Conservation (phyloP, 805 yeast species). For the Zygoascus bituminiphila region DNA sequence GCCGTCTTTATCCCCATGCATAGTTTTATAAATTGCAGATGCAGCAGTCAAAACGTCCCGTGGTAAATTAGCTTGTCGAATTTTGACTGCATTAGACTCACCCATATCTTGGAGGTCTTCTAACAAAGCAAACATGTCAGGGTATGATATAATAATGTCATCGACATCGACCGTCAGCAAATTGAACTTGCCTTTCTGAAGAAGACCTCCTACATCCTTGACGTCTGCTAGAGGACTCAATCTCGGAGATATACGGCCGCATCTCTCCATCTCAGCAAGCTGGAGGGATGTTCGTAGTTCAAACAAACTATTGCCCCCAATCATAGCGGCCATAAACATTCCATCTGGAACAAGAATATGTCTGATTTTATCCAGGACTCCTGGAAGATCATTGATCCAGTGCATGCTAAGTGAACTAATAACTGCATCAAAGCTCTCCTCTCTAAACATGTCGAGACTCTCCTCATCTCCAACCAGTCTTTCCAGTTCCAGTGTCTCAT, state of each 20-base stretch:
- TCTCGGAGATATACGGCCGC: slow-evolving; percentile 73
- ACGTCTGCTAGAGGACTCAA: slow-evolving; percentile 75
- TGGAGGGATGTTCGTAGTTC: slow-evolving; percentile 75
- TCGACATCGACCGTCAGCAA: slow-evolving; percentile 79
- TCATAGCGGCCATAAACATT: slow-evolving; percentile 68
- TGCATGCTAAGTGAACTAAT: slow-evolving; percentile 66
- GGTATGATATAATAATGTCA: slow-evolving; percentile 71
- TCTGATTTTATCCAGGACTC: slow-evolving; percentile 47
- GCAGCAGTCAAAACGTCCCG: slow-evolving; percentile 67
- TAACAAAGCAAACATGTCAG: slow-evolving; percentile 57
- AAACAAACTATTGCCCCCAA: slow-evolving; percentile 79
- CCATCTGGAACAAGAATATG: slow-evolving; percentile 68
- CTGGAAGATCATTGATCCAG: slow-evolving; percentile 83
- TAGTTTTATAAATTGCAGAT: slow-evolving; percentile 58
- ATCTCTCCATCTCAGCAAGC: slow-evolving; percentile 71
- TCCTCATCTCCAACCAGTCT: slow-evolving; percentile 66
- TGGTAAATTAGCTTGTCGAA: slow-evolving; percentile 36
- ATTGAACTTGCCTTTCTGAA: slow-evolving; percentile 70
- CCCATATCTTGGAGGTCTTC: slow-evolving; percentile 77
- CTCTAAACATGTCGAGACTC: slow-evolving; percentile 36
- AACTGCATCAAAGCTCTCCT: slow-evolving; percentile 55
- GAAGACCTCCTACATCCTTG: slow-evolving; percentile 62
- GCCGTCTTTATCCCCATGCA: slow-evolving; percentile 59
- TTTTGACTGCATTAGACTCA: slow-evolving; percentile 59
- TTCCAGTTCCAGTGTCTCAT: slow-evolving; percentile 37